Conservation (phyloP, 352 stramenopile species). For the Peronospora belbahrii region DNA sequence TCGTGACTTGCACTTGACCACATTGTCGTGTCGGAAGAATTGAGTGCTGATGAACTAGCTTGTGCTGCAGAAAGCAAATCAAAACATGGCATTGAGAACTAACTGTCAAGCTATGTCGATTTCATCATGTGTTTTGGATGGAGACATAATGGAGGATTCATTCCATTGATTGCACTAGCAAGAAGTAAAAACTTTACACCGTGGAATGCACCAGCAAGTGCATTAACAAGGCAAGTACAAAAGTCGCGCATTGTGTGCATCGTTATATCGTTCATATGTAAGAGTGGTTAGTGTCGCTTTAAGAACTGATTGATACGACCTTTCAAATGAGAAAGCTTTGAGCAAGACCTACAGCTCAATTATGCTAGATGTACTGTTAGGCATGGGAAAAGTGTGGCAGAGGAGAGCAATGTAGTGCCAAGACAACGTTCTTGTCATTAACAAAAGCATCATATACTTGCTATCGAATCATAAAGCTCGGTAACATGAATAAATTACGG, state of each 20-base stretch:
- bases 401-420: too few relatives aligned
- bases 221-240: constrained; percentile 3
- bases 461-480: too few relatives aligned
- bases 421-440: too few relatives aligned
- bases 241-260: constrained; percentile 1
- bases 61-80: constrained; percentile 15
- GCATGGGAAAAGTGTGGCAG: too few relatives aligned
- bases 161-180: neutral
- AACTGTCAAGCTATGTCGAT: neutral
- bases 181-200: constrained; percentile 5
- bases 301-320: too few relatives aligned
- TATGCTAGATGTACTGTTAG: too few relatives aligned
- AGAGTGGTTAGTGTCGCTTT: too few relatives aligned
- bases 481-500: too few relatives aligned
- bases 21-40: constrained; percentile 6
- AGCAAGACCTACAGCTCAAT: too few relatives aligned
- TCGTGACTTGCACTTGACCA: constrained; percentile 23
- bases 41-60: constrained; percentile 1
- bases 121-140: neutral
- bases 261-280: too few relatives aligned
- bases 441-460: too few relatives aligned
- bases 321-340: too few relatives aligned
- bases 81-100: constrained; percentile 6
- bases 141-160: neutral
- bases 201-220: constrained; percentile 17